These are phyloP conservation scores for Guadua angustifolia DNA, from an alignment of 176 grass and related monocot genomes.

Conservation along the genomic window DNA sequence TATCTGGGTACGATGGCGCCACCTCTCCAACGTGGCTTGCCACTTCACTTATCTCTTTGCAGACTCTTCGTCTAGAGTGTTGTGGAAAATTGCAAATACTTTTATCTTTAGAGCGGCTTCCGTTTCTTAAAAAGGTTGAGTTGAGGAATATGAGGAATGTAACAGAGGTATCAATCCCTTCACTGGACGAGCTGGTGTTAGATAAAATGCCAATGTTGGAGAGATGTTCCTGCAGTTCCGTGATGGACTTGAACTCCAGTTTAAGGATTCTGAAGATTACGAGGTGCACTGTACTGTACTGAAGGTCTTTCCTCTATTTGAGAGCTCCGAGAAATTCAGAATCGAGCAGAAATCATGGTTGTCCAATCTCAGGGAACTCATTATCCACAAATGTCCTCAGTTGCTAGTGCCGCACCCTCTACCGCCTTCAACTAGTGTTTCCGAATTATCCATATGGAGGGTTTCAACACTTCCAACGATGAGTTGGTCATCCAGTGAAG, in stretches of 20 bases:
- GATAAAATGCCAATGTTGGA: background rate
- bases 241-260: slow-evolving; percentile 1
- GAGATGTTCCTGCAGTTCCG: slow-evolving; percentile 4
- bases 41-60: slow-evolving; percentile 18
- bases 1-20: too few species aligned
- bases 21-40: slow-evolving; percentile 41
- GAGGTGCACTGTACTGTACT: background rate
- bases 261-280: slow-evolving; percentile 26
- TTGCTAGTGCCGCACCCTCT: background rate
- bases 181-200: slow-evolving; percentile 42
- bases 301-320: slow-evolving; percentile 25
- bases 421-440: background rate
- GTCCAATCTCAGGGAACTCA: background rate
- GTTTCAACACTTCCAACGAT: background rate
- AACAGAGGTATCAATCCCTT: slow-evolving; percentile 19
- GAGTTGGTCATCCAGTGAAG: rapidly evolving
- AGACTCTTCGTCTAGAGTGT: slow-evolving; percentile 32
- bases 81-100: slow-evolving; percentile 32
- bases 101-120: slow-evolving; percentile 12
- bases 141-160: background rate
- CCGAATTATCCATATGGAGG: background rate
- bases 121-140: slow-evolving; percentile 14
- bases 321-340: background rate
- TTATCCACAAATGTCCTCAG: background rate
- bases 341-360: slow-evolving; percentile 16